A percentile compares a stretch with the other conserved stretches of the same genome.
Evolutionary conservation across 2,329 filamentous ascomycete species (phyloP).

Genomic region (Arachnomyces sp.): DNA sequence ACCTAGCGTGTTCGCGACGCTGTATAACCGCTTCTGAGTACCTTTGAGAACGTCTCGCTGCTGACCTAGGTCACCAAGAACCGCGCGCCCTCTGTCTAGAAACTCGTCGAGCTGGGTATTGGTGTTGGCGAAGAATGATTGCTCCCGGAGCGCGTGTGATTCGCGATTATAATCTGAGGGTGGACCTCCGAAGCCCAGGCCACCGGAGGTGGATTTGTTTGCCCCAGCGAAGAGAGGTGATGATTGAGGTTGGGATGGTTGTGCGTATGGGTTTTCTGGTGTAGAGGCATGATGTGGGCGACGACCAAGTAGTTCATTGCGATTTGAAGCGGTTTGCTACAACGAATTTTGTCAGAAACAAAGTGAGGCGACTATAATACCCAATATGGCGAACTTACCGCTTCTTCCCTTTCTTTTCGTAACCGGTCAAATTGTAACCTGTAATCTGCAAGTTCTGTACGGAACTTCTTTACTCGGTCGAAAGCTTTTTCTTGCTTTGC

Average conservation of each 20-base stretch:
- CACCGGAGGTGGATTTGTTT: conserved; percentile 19
- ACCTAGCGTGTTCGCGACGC: conserved; percentile 85
- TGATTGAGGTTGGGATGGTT: conserved; percentile 40
- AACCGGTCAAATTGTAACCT: conserved; percentile 68
- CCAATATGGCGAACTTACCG: conserved; percentile 34
- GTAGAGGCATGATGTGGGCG: conserved; percentile 70
- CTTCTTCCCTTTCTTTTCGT: conserved; percentile 70
- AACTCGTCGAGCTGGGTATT: conserved; percentile 88
- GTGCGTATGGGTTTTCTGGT: conserved; percentile 88
- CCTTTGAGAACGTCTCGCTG: conserved; percentile 93
- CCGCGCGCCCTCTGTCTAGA: conserved; percentile 80
- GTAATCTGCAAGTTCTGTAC: conserved; percentile 72
- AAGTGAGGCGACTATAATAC: not conserved
- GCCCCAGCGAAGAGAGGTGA: conserved; percentile 16
- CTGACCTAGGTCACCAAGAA: conserved; percentile 77
- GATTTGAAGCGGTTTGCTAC: conserved; percentile 57
- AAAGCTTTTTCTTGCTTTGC: conserved; percentile 87
- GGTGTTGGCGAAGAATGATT: conserved; percentile 75
- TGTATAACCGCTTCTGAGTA: conserved; percentile 85
- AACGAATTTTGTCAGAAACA: conserved; percentile 5
- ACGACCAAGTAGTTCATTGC: conserved; percentile 75
- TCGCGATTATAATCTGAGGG: conserved; percentile 61
- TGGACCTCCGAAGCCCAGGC: conserved; percentile 39
- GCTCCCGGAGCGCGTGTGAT: conserved; percentile 77
- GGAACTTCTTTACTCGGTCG: conserved; percentile 79